Evolutionary conservation across 1,139 yeast genomes (phyloP).

Genomic region (Geotrichum macrosporum): DNA sequence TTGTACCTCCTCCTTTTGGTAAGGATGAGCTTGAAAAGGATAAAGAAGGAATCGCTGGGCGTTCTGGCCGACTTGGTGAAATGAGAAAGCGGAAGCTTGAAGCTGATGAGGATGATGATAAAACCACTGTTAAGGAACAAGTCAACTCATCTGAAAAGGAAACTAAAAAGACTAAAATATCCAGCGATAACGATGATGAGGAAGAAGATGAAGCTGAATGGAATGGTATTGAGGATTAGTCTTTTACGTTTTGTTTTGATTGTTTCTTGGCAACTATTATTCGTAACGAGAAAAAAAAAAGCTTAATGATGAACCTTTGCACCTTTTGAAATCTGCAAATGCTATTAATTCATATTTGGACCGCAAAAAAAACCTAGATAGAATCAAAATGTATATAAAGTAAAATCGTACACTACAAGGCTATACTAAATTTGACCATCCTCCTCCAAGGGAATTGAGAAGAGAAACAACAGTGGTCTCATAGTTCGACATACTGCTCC

Average conservation of each 20-base stretch:
- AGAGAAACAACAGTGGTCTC: too few relatives aligned
- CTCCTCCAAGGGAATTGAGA: too few relatives aligned
- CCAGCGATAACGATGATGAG: constrained; percentile 21
- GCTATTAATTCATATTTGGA: too few relatives aligned
- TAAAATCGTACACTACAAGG: too few relatives aligned
- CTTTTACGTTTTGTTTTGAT: background rate
- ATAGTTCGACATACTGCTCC: background rate
- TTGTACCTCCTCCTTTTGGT: constrained; percentile 77
- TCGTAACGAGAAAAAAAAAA: too few relatives aligned
- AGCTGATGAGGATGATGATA: constrained; percentile 15
- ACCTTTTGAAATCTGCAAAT: too few relatives aligned
- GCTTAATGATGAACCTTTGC: too few relatives aligned
- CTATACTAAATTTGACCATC: too few relatives aligned
- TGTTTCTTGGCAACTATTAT: too few relatives aligned
- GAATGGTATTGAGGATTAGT: constrained; percentile 9
- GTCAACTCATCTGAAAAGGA: constrained; percentile 18
- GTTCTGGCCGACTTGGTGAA: constrained; percentile 31
- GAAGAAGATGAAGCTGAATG: constrained; percentile 11
- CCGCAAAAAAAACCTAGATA: too few relatives aligned
- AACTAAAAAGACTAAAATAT: constrained; percentile 20
- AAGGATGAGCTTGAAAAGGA: constrained; percentile 33
- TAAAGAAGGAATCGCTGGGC: constrained; percentile 23
- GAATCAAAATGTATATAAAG: too few relatives aligned
- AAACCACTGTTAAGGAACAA: background rate
- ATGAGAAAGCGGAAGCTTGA: constrained; percentile 25